Conservation (phyloP, 208 protist genomes). For the Phytomonas francai region DNA sequence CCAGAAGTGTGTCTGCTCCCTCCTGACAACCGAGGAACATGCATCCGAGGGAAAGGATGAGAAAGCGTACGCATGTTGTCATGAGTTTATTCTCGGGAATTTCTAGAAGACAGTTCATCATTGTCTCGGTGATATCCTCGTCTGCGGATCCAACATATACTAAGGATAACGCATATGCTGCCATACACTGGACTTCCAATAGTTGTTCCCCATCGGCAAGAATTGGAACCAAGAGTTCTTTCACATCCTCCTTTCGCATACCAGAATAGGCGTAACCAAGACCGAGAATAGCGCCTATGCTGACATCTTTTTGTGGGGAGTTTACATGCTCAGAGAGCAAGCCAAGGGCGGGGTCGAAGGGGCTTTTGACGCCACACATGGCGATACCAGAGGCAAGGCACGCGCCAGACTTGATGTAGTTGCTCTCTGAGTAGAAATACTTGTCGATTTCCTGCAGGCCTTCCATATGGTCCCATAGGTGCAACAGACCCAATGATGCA, state of each 20-base stretch:
- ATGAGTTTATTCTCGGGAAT: conserved; percentile 50
- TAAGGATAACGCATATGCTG: conserved; percentile 93
- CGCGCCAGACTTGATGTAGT: conserved; percentile 95
- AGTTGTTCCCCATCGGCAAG: conserved; percentile 87
- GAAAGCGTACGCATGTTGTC: conserved; percentile 79
- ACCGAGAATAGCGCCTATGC: conserved; percentile 89
- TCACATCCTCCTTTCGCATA: conserved; percentile 89
- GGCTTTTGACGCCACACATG: conserved; percentile 83
- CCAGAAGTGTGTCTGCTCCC: conserved; percentile 87
- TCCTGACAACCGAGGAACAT: conserved; percentile 94
- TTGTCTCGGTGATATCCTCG: conserved; percentile 91
- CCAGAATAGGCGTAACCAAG: conserved; percentile 98
- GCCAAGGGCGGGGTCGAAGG: conserved; percentile 93
- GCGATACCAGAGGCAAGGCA: conserved; percentile 90
- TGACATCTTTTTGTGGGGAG: conserved; percentile 58
- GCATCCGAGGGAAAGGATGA: conserved; percentile 93
- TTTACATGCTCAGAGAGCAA: conserved; percentile 84
- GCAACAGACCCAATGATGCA: conserved; percentile 94
- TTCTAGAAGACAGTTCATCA: conserved; percentile 92
- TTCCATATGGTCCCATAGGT: conserved; percentile 97
- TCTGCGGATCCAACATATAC: conserved; percentile 95
- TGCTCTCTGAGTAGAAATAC: conserved; percentile 92
- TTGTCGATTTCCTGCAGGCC: conserved; percentile 95
- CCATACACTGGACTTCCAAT: conserved; percentile 91
- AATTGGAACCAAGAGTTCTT: conserved; percentile 91